Conservation (phyloP, 2,329 filamentous ascomycete genomes). For the Phaeosphaeria sp. region DNA sequence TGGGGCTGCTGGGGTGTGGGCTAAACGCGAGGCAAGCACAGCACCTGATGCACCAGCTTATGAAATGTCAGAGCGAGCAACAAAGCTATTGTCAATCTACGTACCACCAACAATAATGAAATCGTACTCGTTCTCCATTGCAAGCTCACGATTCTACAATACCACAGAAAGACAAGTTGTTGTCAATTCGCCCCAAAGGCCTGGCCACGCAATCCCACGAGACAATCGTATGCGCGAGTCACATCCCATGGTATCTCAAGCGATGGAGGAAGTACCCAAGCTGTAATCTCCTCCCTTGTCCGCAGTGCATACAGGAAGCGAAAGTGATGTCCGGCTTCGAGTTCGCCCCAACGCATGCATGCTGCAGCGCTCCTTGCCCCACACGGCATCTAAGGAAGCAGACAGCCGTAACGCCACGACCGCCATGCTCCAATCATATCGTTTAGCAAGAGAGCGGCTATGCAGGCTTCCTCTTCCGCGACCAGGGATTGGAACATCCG, state of each 20-base stretch:
- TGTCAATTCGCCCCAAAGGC: neutral
- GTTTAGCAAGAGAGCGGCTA: neutral
- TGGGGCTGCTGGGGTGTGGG: slow-evolving; percentile 54
- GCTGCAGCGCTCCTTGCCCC: neutral
- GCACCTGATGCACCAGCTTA: slow-evolving; percentile 63
- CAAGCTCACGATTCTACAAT: neutral
- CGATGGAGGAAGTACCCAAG: neutral
- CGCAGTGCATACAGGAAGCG: neutral
- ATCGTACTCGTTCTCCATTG: slow-evolving; percentile 21
- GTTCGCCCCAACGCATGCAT: neutral
- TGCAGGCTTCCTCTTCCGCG: neutral
- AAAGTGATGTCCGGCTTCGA: neutral
- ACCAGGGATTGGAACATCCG: neutral
- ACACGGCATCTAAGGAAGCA: neutral
- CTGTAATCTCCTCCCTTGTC: neutral
- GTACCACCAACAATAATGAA: slow-evolving; percentile 45
- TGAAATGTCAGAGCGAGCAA: neutral
- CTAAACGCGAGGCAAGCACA: slow-evolving; percentile 59
- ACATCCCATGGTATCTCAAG: neutral
- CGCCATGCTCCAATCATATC: neutral
- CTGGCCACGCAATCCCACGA: neutral
- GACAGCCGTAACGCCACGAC: neutral
- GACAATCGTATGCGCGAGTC: neutral
- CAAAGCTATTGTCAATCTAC: neutral
- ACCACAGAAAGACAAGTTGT: neutral